Base-by-base conservation (phyloP, 2,329 filamentous ascomycete species). In the Septoria petroselini region DNA sequence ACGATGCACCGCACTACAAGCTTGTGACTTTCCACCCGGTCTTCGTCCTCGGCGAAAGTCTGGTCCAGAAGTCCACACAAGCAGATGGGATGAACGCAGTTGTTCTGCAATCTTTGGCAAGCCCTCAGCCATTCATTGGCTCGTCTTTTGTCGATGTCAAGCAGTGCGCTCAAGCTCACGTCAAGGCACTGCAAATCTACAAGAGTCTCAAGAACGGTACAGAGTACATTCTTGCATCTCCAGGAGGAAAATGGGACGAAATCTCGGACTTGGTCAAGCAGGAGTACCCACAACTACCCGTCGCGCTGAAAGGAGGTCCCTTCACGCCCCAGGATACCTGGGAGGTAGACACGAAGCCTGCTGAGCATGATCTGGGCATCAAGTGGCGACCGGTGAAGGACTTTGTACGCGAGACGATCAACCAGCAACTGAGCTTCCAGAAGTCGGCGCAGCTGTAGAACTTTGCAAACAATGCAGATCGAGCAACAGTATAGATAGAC, bases 131-230 rank as follows among this genome's bases (percentile, higher is more conserved):
- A 2, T 17, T 38, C 1, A 40, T 58, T n/a, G 48, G 54, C 2
- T 49, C 50, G 6, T n/a, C 40, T 1, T 48, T 50, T 6, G 57
- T 66, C 0, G 58, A 67, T 18, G 58, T 66, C 3, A 42, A 53
- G n/a, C 61, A 67, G 31, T 60, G 65, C 15, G 62, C 63, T 1
- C 37, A 54, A 18, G 60, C 59, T 17, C 65, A 67, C 29, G 15
- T 66, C 7, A 53, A 44, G 27, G 62, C 61, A 19, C 39, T 53
- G 23, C 34, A 51, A 15, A 50, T n/a, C 19, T 43, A 44, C 7
- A 34, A 52, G 9, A 1, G 23, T 1, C 33, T 58, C 3, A 18
- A 48, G 12, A 45, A 44, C 4, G 54, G 51, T 7, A 53, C 53
- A 12, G 55, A 54, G 27, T 61, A 60, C 41, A 44, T 53, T 7